A percentile compares a stretch with the other conserved stretches of the same genome.
Evolutionary conservation across 371 early-diverging fungal genomes (phyloP).

Genomic region (Lichtheimia corymbifera): DNA sequence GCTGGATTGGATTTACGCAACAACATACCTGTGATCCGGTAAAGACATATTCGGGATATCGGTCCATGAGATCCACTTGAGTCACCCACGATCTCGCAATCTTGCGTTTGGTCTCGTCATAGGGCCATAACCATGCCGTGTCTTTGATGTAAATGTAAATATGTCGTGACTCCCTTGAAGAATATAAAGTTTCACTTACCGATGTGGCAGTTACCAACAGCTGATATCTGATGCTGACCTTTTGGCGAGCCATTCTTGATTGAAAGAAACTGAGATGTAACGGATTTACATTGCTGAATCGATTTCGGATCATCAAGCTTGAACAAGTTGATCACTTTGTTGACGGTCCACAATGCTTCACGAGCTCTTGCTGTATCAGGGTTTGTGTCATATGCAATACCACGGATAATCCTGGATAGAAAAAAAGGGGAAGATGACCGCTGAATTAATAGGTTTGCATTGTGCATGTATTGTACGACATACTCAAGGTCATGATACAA

Average conservation of each 20-base stretch:
- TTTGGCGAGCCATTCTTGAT: slow-evolving; percentile 48
- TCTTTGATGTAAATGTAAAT: slow-evolving; percentile 24
- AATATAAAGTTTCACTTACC: slow-evolving; percentile 42
- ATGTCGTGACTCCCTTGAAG: neutral
- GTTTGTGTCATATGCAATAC: slow-evolving; percentile 78
- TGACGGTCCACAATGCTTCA: slow-evolving; percentile 75
- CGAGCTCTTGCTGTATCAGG: slow-evolving; percentile 62
- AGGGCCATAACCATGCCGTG: slow-evolving; percentile 91
- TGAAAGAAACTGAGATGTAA: slow-evolving; percentile 67
- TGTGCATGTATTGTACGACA: slow-evolving; percentile 1
- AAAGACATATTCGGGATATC: slow-evolving; percentile 87
- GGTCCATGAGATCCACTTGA: slow-evolving; percentile 82
- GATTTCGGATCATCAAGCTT: slow-evolving; percentile 53
- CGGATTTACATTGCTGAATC: slow-evolving; percentile 53
- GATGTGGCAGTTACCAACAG: slow-evolving; percentile 88
- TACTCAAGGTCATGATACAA: slow-evolving; percentile 69
- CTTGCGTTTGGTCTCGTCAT: slow-evolving; percentile 95
- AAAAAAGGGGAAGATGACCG: neutral
- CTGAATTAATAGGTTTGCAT: too few species aligned
- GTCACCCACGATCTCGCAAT: slow-evolving; percentile 91
- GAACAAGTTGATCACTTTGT: slow-evolving; percentile 80
- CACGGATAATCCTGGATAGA: slow-evolving; percentile 64
- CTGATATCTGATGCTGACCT: slow-evolving; percentile 66
- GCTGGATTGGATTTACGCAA: neutral
- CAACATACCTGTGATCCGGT: slow-evolving; percentile 80